These are phyloP conservation scores for Pythium chondricola DNA, from an alignment of 352 stramenopile species.

Conservation along the genomic window DNA sequence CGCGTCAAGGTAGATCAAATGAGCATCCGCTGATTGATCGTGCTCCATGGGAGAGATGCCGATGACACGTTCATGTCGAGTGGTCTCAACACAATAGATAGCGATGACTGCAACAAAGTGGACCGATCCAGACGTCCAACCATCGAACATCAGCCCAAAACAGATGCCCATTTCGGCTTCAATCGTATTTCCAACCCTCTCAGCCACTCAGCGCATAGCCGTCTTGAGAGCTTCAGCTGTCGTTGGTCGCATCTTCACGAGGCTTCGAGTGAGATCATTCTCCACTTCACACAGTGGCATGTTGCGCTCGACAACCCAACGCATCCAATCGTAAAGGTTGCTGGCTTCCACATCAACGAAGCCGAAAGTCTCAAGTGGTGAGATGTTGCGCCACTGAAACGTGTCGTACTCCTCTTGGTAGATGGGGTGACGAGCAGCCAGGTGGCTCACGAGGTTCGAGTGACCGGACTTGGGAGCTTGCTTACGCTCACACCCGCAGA, in stretches of 20 bases:
- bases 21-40: slow-evolving; percentile 2
- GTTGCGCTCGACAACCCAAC: slow-evolving; percentile 1
- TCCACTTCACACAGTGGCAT: slow-evolving; percentile 4
- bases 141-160: slow-evolving; percentile 7
- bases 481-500: too few relatives aligned
- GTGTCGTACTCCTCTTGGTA: not conserved
- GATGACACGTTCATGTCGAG: not conserved
- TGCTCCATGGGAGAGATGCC: slow-evolving; percentile 1
- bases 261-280: not conserved
- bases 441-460: too few relatives aligned
- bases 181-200: slow-evolving; percentile 1
- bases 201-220: not conserved
- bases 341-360: not conserved
- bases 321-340: slow-evolving; percentile 9
- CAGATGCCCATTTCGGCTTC: not conserved
- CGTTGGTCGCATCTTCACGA: slow-evolving; percentile 3
- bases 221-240: slow-evolving; percentile 6
- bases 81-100: not conserved
- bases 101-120: slow-evolving; percentile 2
- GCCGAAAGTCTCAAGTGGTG: not conserved
- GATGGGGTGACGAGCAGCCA: too few relatives aligned
- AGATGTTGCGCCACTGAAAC: not conserved
- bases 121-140: not conserved
- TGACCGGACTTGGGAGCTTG: too few relatives aligned
- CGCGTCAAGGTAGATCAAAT: slow-evolving; percentile 1